phyloP scores from a whole-genome alignment of 352 stramenopile species.

The Thalassiosira exigua region DNA sequence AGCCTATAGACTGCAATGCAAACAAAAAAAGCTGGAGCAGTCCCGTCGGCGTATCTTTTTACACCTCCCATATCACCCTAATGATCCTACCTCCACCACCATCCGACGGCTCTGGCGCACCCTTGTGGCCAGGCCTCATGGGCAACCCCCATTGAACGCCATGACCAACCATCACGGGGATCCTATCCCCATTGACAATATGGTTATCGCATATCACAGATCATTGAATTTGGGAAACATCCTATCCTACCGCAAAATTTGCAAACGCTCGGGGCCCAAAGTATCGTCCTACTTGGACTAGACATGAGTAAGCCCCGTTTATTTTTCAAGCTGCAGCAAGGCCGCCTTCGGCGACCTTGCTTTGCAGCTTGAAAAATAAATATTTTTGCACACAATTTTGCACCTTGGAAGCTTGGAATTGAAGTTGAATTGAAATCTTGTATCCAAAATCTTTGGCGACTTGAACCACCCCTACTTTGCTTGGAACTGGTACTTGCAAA shows the following conservation, averaged over 20 bases:
- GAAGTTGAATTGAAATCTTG: no score
- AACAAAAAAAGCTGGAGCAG: not conserved
- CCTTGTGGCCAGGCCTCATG: not conserved
- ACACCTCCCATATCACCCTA: slow-evolving; percentile 1
- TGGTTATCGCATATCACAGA: slow-evolving; percentile 28
- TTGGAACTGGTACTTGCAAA: no score
- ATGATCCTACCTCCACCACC: not conserved
- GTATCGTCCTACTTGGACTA: slow-evolving; percentile 33
- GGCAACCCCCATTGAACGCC: not conserved
- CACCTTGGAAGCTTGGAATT: not conserved
- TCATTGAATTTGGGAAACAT: slow-evolving; percentile 35
- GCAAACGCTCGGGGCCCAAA: slow-evolving; percentile 21
- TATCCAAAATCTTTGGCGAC: no score
- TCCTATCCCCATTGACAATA: slow-evolving; percentile 14
- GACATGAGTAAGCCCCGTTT: slow-evolving; percentile 14
- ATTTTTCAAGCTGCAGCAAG: slow-evolving; percentile 15
- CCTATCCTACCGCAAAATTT: slow-evolving; percentile 39
- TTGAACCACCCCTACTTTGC: no score
- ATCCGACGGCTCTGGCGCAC: slow-evolving; percentile 6
- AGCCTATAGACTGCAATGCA: not conserved
- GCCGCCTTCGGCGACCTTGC: not conserved
- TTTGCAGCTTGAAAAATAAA: not conserved
- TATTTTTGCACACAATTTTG: not conserved
- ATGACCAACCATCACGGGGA: not conserved
- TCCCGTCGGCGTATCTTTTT: not conserved